Conservation (phyloP, 2,329 filamentous ascomycete genomes). For the Helotiales sp. region DNA sequence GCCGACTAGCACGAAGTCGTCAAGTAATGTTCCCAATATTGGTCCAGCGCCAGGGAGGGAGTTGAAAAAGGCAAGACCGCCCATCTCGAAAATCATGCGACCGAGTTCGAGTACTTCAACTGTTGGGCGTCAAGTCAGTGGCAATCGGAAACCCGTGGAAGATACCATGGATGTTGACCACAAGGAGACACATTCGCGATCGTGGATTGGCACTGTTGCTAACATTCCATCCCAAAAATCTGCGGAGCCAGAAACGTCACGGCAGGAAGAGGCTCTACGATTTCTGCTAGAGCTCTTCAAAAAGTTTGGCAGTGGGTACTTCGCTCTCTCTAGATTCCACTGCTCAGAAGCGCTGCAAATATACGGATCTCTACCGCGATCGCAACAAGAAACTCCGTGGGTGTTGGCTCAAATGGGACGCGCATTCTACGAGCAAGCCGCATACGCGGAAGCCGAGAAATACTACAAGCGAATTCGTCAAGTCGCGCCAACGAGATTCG, state of each 20-base stretch:
- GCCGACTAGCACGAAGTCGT: slow-evolving; percentile 52
- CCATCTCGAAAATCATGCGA: slow-evolving; percentile 68
- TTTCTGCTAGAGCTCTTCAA: slow-evolving; percentile 81
- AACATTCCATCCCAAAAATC: slow-evolving; percentile 36
- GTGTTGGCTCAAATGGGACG: slow-evolving; percentile 89
- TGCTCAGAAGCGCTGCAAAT: slow-evolving; percentile 77
- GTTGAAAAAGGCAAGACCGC: slow-evolving; percentile 82
- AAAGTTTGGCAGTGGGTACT: slow-evolving; percentile 82
- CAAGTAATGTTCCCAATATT: slow-evolving; percentile 59
- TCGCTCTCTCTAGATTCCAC: slow-evolving; percentile 77
- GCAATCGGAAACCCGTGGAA: slow-evolving; percentile 80
- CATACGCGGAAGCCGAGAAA: slow-evolving; percentile 85
- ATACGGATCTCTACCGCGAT: slow-evolving; percentile 71
- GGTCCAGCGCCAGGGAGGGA: slow-evolving; percentile 70
- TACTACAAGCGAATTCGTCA: slow-evolving; percentile 81
- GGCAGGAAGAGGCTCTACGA: slow-evolving; percentile 75
- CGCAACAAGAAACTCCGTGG: slow-evolving; percentile 90
- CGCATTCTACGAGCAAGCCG: slow-evolving; percentile 87
- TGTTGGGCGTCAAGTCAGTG: slow-evolving; percentile 86
- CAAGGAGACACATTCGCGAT: slow-evolving; percentile 56
- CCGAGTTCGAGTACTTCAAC: slow-evolving; percentile 69
- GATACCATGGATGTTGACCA: slow-evolving; percentile 72
- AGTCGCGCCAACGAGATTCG: slow-evolving; percentile 79
- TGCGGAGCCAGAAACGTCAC: slow-evolving; percentile 58
- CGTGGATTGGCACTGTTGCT: slow-evolving; percentile 38